Percentiles rank a stretch among this genome's conserved stretches.
These are phyloP conservation scores for Ceratocystis alfenasii DNA, from an alignment of 2,329 filamentous ascomycete genomes.

Conservation along the genomic window DNA sequence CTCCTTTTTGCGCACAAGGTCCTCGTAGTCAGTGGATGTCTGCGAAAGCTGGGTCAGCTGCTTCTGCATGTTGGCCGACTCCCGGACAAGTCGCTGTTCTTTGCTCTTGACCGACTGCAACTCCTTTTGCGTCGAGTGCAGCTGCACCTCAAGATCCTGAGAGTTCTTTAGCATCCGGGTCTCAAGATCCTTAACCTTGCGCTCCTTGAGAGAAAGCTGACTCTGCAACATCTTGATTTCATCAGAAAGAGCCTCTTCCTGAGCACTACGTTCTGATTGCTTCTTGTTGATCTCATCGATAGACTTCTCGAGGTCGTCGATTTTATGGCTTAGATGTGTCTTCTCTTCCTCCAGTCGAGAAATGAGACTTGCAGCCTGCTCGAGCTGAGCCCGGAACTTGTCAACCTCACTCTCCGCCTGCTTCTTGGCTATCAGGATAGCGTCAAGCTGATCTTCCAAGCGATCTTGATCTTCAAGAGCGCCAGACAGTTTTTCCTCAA, in stretches of 20 bases:
- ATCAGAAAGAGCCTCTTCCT: conserved; percentile 64
- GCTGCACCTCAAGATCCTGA: conserved; percentile 78
- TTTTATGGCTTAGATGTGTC: conserved; percentile 53
- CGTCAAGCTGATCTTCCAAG: conserved; percentile 85
- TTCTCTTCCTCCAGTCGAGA: conserved; percentile 79
- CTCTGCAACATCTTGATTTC: conserved; percentile 88
- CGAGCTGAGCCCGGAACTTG: conserved; percentile 65
- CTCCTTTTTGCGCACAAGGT: conserved; percentile 84
- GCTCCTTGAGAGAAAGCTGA: conserved; percentile 76
- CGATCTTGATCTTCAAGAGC: conserved; percentile 90
- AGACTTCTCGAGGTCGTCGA: conserved; percentile 57
- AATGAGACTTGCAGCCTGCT: conserved; percentile 84
- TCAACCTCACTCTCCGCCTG: conserved; percentile 76
- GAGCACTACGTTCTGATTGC: conserved; percentile 60
- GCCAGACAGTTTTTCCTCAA: conserved; percentile 83
- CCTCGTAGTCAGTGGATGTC: conserved; percentile 90
- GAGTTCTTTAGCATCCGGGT: conserved; percentile 70
- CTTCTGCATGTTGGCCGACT: conserved; percentile 71
- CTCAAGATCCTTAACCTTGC: conserved; percentile 81
- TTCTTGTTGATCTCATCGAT: conserved; percentile 58
- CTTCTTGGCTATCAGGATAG: conserved; percentile 78
- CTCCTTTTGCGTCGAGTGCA: conserved; percentile 67
- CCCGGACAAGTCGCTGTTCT: conserved; percentile 62
- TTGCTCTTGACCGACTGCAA: conserved; percentile 60
- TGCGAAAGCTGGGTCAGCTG: conserved; percentile 79